Evolutionary conservation across 192 early-diverging fungal genomes (phyloP).

Genomic region (Backusella liffmaniae): DNA sequence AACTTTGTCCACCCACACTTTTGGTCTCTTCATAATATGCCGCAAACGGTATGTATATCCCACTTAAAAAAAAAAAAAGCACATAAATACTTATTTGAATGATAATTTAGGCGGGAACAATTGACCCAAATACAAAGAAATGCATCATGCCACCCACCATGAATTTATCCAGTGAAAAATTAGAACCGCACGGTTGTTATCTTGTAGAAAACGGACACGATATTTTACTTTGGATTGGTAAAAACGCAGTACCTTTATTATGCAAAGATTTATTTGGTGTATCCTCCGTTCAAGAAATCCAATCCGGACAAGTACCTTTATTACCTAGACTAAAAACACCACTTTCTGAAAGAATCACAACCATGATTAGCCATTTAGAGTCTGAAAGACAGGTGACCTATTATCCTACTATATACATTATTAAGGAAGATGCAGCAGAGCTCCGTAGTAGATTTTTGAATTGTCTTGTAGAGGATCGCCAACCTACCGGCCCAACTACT

Average conservation of each 20-base stretch:
- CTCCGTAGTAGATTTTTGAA: conserved; percentile 67
- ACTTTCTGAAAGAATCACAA: conserved; percentile 55
- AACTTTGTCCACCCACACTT: conserved; percentile 61
- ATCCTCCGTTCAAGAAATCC: conserved; percentile 59
- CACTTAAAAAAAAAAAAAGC: neutral
- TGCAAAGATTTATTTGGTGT: conserved; percentile 63
- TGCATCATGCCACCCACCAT: conserved; percentile 68
- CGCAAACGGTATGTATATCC: conserved; percentile 41
- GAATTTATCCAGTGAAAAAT: conserved; percentile 73
- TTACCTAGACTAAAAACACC: conserved; percentile 53
- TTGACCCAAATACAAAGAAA: conserved; percentile 52
- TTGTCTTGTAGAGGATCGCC: conserved; percentile 71
- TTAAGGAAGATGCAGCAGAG: conserved; percentile 77
- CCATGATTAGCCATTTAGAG: conserved; percentile 62
- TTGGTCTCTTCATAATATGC: conserved; percentile 71
- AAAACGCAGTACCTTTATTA: conserved; percentile 57
- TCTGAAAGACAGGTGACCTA: conserved; percentile 53
- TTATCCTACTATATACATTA: conserved; percentile 65
- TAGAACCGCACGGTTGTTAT: conserved; percentile 73
- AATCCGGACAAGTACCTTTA: conserved; percentile 58
- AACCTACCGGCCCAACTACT: conserved; percentile 24
- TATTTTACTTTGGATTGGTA: conserved; percentile 80
- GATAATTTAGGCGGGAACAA: conserved; percentile 42
- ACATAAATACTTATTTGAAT: neutral
- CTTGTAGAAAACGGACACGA: conserved; percentile 71